phyloP scores from a whole-genome alignment of 805 yeast species.

The Starmerella geochares region DNA sequence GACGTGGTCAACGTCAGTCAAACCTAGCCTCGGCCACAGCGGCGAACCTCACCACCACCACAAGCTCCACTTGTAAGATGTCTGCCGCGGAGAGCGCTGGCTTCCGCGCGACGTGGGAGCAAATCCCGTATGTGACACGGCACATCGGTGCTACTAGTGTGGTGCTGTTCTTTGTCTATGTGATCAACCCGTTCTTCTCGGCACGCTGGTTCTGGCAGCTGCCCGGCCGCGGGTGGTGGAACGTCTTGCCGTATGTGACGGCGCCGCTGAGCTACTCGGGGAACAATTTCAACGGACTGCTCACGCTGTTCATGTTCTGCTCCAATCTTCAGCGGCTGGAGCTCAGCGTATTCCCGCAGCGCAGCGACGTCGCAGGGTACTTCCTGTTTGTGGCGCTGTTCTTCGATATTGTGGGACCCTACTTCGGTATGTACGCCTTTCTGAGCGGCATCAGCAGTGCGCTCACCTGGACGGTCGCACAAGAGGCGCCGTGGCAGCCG shows the following conservation, averaged over 20 bases:
- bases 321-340: conserved; percentile 14
- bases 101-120: conserved; percentile 19
- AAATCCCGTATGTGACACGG: conserved; percentile 21
- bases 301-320: conserved; percentile 14
- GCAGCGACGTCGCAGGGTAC: conserved; percentile 20
- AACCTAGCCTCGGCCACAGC: too few species aligned
- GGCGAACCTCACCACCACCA: neutral
- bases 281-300: conserved; percentile 5
- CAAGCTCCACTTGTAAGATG: neutral
- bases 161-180: conserved; percentile 1
- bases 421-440: conserved; percentile 21
- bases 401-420: conserved; percentile 23
- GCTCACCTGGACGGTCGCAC: conserved; percentile 34
- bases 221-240: conserved; percentile 14
- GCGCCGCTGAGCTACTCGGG: conserved; percentile 17
- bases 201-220: conserved; percentile 15
- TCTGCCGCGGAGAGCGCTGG: conserved; percentile 6
- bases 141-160: conserved; percentile 7
- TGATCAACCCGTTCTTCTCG: conserved; percentile 13
- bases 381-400: conserved; percentile 20
- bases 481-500: conserved; percentile 29
- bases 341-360: conserved; percentile 5
- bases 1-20: neutral
- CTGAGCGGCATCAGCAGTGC: conserved; percentile 30
- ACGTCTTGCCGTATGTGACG: conserved; percentile 18